These are phyloP conservation scores for Penicillium steckii DNA, from an alignment of 495 filamentous ascomycete species.

Conservation along the genomic window DNA sequence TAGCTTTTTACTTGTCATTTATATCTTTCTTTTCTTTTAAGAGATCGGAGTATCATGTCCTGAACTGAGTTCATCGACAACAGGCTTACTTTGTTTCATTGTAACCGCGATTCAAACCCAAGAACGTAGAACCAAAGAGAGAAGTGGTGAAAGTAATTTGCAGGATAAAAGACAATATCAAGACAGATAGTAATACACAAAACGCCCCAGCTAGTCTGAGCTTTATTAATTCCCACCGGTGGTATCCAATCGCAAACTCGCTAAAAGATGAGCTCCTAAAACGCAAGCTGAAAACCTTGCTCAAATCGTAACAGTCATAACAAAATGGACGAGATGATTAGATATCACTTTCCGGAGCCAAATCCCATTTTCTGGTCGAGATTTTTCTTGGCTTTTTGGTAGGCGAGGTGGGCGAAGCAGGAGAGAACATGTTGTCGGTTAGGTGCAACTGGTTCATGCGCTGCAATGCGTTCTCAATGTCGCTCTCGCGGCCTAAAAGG, in stretches of 20 bases:
- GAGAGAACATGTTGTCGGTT: constrained; percentile 39
- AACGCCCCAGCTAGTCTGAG: constrained; percentile 24
- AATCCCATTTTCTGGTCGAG: constrained; percentile 55
- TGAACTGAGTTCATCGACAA: neutral
- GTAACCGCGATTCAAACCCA: too few relatives aligned
- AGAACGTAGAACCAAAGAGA: neutral
- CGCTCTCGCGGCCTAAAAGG: constrained; percentile 38
- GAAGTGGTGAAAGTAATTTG: neutral
- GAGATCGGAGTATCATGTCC: too few relatives aligned
- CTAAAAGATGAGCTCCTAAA: constrained; percentile 6
- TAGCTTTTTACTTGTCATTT: too few relatives aligned
- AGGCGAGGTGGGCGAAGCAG: constrained; percentile 23
- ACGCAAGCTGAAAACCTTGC: neutral
- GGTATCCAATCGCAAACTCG: constrained; percentile 14
- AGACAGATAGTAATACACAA: constrained; percentile 3
- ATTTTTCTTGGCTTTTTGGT: constrained; percentile 53
- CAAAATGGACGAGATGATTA: constrained; percentile 11
- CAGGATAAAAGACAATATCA: constrained; percentile 2
- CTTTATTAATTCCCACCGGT: constrained; percentile 12
- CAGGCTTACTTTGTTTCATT: too few relatives aligned
- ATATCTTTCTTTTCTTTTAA: too few relatives aligned
- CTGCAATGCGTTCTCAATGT: constrained; percentile 43
- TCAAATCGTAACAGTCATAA: constrained; percentile 24
- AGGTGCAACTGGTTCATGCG: constrained; percentile 45
- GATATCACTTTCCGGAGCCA: constrained; percentile 53